Evolutionary conservation across 345 rosid genomes (phyloP).

Genomic region (Syzygium oleosum): DNA sequence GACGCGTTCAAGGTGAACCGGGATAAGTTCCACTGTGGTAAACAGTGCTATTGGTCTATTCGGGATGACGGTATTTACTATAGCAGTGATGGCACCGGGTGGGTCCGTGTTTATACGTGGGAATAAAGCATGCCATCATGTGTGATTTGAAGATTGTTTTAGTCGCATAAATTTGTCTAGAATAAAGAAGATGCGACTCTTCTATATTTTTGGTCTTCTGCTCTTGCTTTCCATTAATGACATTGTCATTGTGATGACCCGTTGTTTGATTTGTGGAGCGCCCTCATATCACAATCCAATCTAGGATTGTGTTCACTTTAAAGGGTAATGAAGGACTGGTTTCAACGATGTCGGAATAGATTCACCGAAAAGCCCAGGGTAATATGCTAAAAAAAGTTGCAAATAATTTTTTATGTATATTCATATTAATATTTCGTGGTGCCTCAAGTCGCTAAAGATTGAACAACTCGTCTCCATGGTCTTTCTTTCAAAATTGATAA

Average conservation of each 20-base stretch:
- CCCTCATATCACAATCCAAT: background rate
- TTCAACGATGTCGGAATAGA: background rate
- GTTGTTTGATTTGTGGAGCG: background rate
- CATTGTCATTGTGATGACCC: background rate
- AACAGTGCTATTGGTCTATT: too few relatives aligned
- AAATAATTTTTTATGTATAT: too few relatives aligned
- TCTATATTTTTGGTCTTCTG: too few relatives aligned
- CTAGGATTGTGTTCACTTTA: background rate
- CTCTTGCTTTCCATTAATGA: background rate
- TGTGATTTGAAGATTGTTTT: background rate
- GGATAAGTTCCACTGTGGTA: background rate
- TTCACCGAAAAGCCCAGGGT: background rate
- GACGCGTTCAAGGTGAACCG: background rate
- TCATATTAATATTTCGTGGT: background rate
- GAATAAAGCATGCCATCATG: background rate
- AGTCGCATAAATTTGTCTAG: background rate
- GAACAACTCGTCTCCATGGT: background rate
- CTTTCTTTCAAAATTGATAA: background rate
- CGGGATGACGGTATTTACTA: background rate
- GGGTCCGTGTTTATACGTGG: background rate
- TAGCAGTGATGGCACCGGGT: background rate
- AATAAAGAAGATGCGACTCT: background rate
- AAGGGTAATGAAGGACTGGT: background rate
- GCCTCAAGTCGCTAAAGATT: background rate
- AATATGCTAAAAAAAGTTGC: background rate